phyloP scores from a whole-genome alignment of 1,139 yeast genomes.

The Candida gigantensis region DNA sequence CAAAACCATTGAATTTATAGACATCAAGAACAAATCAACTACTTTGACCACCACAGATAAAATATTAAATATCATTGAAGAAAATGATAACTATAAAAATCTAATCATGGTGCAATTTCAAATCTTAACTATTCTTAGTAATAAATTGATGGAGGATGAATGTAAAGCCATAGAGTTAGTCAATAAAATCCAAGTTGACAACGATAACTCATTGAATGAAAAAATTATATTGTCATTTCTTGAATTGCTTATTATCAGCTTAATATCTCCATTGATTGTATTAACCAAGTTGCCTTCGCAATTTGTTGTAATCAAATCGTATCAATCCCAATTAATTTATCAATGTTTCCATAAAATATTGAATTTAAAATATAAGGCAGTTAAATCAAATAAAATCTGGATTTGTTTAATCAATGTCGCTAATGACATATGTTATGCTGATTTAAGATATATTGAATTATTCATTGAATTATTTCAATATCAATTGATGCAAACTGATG shows the following conservation, averaged over 20 bases:
- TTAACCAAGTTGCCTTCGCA: constrained; percentile 8
- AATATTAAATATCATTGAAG: constrained; percentile 8
- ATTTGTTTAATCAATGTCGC: constrained; percentile 29
- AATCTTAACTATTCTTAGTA: constrained; percentile 11
- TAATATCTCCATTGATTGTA: constrained; percentile 18
- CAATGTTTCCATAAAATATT: constrained; percentile 9
- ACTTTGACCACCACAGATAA: constrained; percentile 14
- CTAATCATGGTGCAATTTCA: constrained; percentile 11
- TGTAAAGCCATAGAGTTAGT: constrained; percentile 17
- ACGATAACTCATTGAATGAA: constrained; percentile 14
- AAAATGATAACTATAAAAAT: constrained; percentile 9
- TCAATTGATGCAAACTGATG: constrained; percentile 15
- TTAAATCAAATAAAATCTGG: constrained; percentile 21
- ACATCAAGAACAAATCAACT: constrained; percentile 7
- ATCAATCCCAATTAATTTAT: constrained; percentile 5
- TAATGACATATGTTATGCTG: constrained; percentile 33
- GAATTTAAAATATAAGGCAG: constrained; percentile 7
- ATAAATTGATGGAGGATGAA: constrained; percentile 19
- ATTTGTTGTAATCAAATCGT: not conserved
- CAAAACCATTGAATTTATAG: constrained; percentile 20
- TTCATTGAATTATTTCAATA: constrained; percentile 24
- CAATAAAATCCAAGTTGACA: constrained; percentile 7
- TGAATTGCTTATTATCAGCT: constrained; percentile 21
- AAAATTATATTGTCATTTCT: constrained; percentile 18
- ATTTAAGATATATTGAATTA: constrained; percentile 21